Conservation (phyloP, 768 basidiomycete species). For the Flagelloscypha sp. region DNA sequence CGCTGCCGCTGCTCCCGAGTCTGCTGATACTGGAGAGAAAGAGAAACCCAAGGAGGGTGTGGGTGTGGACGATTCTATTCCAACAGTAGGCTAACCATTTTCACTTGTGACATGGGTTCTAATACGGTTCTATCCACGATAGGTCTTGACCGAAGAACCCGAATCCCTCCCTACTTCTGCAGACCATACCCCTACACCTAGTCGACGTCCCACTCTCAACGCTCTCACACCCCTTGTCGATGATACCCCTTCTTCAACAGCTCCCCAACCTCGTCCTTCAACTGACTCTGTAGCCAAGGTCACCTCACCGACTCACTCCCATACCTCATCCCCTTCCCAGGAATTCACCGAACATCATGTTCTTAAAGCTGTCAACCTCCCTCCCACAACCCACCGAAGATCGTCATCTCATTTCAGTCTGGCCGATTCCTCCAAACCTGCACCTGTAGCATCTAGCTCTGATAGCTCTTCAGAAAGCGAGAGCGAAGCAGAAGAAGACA, state of each 20-base stretch:
- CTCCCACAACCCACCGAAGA: conserved; percentile 22
- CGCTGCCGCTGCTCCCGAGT: conserved; percentile 8
- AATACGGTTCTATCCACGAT: too few relatives aligned
- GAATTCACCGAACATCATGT: conserved; percentile 18
- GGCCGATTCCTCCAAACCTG: neutral
- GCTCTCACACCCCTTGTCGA: too few relatives aligned
- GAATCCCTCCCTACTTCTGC: conserved; percentile 4
- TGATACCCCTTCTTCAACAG: too few relatives aligned
- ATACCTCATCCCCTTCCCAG: too few relatives aligned
- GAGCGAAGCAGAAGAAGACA: conserved; percentile 22
- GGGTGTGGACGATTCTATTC: neutral
- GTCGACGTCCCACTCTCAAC: neutral
- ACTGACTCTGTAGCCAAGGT: too few relatives aligned
- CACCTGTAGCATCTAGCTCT: neutral
- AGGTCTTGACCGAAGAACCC: too few relatives aligned
- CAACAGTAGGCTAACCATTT: conserved; percentile 1
- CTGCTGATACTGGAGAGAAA: neutral
- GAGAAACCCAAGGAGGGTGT: conserved; percentile 3
- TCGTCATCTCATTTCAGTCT: conserved; percentile 14
- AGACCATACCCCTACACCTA: conserved; percentile 2
- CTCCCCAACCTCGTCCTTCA: too few relatives aligned
- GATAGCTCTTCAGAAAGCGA: conserved; percentile 5
- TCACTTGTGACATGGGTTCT: too few relatives aligned
- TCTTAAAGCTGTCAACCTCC: conserved; percentile 25
- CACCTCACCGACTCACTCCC: too few relatives aligned